Base-by-base conservation (phyloP, 192 early-diverging fungal genomes). In the Spizellomyces sp. region DNA sequence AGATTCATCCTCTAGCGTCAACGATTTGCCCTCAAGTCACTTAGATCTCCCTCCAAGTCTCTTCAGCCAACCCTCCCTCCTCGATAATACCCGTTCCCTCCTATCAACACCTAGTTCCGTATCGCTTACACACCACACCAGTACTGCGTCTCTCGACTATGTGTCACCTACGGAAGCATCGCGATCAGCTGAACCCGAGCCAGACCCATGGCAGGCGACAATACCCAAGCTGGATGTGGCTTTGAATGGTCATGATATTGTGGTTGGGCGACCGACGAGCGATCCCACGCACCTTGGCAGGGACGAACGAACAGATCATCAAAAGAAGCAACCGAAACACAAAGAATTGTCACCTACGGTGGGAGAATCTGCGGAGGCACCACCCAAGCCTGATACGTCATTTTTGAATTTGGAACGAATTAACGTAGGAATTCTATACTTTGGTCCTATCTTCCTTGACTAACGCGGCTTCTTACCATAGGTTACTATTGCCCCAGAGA, bases 341-440 rank as follows among this genome's bases (percentile, higher is more conserved):
- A 36, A 36, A 36, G 27, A 36, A 36, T 36, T 36, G 3, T 36
- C 27, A 36, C 3, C 27, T 36, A 3, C 27, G 27, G 27, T 36
- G 27, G 27, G 27, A 36, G 27, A 36, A 36, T 36, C 27, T n/a
- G n/a, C 10, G 10, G 46, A 43, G 6, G 15, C 44, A 48, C 15
- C 48, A 14, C 63, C 63, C 43, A 65, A 15, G 15, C 44, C 63
- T 5, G 46, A 43, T 65, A 46, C n/a, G 66, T 88, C 86, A 83
- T 87, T 86, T 67, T 42, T 80, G 45, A 73, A 90, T 66, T 36
- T 80, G 42, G 89, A 90, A 66, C 65, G 77, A 2, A 83, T 90
- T 58, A 76, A 74, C 46, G 81, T 90, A 4, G 76, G 78, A 2
- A 77, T 82, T 73, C 78, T 81, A 6, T 78, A 19, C 17, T 2